A percentile compares a stretch with the other conserved stretches of the same genome.
Evolutionary conservation across 768 basidiomycete genomes (phyloP).

Genomic region (Suillus sp.): DNA sequence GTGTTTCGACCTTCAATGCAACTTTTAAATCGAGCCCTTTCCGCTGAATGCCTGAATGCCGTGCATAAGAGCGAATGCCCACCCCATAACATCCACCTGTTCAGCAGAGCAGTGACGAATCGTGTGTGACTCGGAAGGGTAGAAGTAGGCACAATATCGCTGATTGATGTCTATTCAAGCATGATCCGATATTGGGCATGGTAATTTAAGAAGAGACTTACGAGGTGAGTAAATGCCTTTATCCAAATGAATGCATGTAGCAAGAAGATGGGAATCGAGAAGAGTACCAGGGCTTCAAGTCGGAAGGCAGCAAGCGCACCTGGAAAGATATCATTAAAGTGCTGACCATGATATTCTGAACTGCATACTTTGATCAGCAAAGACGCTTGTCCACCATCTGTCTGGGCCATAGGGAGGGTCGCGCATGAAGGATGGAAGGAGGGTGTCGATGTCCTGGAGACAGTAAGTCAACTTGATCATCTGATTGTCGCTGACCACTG

Average conservation of each 20-base stretch:
- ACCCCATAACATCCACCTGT: no score
- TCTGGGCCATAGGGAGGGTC: not conserved
- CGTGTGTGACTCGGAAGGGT: not conserved
- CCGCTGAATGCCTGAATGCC: not conserved
- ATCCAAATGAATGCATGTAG: no score
- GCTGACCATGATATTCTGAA: no score
- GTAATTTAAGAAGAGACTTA: not conserved
- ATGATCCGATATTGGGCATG: not conserved
- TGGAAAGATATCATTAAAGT: no score
- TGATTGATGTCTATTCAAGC: not conserved
- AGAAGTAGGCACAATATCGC: not conserved
- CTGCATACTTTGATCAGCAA: not conserved
- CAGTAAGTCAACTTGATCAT: not conserved
- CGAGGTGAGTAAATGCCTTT: no score
- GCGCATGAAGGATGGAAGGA: not conserved
- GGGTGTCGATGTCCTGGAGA: not conserved
- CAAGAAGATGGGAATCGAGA: no score
- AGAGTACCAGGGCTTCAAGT: not conserved
- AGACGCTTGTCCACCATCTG: not conserved
- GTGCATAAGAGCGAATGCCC: not conserved
- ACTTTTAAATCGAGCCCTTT: not conserved
- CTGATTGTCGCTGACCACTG: no score
- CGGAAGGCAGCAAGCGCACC: not conserved
- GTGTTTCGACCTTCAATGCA: no score
- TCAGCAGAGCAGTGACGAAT: not conserved